Base-by-base conservation (phyloP, 2,329 filamentous ascomycete species). In the Juglanconis juglandina region DNA sequence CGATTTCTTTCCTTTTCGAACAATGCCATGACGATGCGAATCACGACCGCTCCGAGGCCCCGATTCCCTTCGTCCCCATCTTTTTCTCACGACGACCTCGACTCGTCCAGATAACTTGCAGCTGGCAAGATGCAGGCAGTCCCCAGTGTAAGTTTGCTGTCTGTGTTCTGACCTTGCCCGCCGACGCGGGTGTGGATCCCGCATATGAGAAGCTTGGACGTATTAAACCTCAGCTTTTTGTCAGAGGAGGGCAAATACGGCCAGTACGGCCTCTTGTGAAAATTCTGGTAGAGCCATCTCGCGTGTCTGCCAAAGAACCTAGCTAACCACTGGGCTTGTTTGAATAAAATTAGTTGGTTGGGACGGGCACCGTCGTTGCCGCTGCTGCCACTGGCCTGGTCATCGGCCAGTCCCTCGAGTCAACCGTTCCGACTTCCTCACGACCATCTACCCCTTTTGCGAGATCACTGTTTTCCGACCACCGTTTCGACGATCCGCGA, bases 361-460 rank as follows among this genome's bases (percentile, higher is more conserved):
- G 83, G 73, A 81, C 83, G 67, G 82, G 84, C 72, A 83, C 83
- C 74, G 83, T 82, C 66, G 80, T 85, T 71, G 84, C 83, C 74
- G 82, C 83, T 69, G 83, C 83, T 67, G 78, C 82, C 72, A 79
- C 77, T 67, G 83, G 84, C 67, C 74, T 87, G 64, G 81, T 82
- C 66, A 85, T 87, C 72, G 83, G 81, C 66, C 81, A 86, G 71
- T 74, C 79, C 49, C 69, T 73, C 66, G 79, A 83, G 66, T 50
- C 61, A 42, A 56, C 39, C 47, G 44, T 51, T 13, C 68, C 75
- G 63, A 72, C 70, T 49, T 68, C 66, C 46, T 57, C 65, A 35
- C 68, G 68, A 53, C 72, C 68, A 34, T 65, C 70, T 35, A 71
- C 74, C 39, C 69, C 64, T 24, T 48, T 59, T 59, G 72, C 70